phyloP scores from a whole-genome alignment of 345 rosid genomes.

The Isatis tinctoria region DNA sequence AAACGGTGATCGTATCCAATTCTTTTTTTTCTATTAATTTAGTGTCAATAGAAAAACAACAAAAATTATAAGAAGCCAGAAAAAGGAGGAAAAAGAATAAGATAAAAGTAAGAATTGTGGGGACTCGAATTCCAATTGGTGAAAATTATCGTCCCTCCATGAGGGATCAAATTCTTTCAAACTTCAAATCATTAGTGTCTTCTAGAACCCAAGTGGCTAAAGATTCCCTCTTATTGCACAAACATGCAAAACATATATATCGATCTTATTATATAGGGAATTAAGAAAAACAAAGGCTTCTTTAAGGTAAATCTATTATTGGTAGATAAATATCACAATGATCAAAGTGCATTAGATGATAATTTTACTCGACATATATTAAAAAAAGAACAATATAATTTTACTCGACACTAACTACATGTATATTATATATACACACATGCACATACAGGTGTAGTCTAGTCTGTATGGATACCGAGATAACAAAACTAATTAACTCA shows the following conservation, averaged over 20 bases:
- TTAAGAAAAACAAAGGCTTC: not conserved
- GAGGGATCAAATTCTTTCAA: constrained; percentile 35
- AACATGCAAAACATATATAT: constrained; percentile 18
- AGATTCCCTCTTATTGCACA: constrained; percentile 22
- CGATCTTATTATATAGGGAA: not conserved
- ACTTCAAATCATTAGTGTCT: constrained; percentile 35
- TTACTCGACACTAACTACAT: not conserved
- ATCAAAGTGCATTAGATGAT: not conserved
- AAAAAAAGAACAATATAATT: too few species aligned
- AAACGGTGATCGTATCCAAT: constrained; percentile 21
- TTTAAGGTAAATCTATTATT: not conserved
- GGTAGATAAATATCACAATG: not conserved
- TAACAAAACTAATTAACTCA: not conserved
- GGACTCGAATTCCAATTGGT: constrained; percentile 29
- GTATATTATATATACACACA: not conserved
- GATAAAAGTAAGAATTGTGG: constrained; percentile 30
- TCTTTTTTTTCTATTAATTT: not conserved
- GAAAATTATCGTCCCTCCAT: constrained; percentile 32
- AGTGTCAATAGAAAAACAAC: constrained; percentile 3
- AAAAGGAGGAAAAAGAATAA: constrained; percentile 1
- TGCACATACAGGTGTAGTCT: not conserved
- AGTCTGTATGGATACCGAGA: not conserved
- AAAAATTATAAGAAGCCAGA: not conserved
- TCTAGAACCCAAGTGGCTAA: constrained; percentile 37
- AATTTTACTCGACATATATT: not conserved